Evolutionary conservation across 2,329 filamentous ascomycete species (phyloP), one percentile per base, ranked within the genome.

Genomic region (Leptosphaerulina australis): DNA sequence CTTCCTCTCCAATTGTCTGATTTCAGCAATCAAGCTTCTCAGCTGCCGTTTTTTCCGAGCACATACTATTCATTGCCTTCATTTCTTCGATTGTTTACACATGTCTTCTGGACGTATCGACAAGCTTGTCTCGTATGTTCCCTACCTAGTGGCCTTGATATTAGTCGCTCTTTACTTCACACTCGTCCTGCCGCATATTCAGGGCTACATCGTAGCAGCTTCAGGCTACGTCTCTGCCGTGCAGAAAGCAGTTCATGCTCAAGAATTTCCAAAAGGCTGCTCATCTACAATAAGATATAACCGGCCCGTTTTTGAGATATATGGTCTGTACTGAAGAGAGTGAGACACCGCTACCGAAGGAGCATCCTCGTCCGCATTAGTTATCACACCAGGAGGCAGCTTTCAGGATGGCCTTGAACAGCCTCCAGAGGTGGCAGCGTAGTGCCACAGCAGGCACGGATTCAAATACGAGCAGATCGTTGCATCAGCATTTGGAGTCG

Each of bases 291-390:
- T 44, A 8, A 36, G 49, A 47, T 53, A 53, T 29, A 53, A 53
- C 14, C 44, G 49, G 8, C 49, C 49, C 2, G 49, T 44, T 1
- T 53, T 53, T 24, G 49, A 53, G 49, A 38, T 53, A 11, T 53
- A 53, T 43, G 81, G 76, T n/a, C 71, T 80, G 61, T 74, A 81
- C 33, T 53, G 34, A 52, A 38, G 25, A 8, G 26, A 31, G 36
- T 44, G 4, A 4, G 12, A 4, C 11, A 24, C 18, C 30, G 18
- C 24, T 10, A 4, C 14, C 11, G 18, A 26, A 34, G 20, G 31
- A 21, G 17, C 29, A 14, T 25, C 14, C 10, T 5, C 12, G 12
- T 8, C 7, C 12, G 33, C 22, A 36, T 17, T 29, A 21, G 10
- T n/a, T 20, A 20, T 3, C n/a, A 22, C 9, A 30, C 12, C 9